Evolutionary conservation across 371 early-diverging fungal species (phyloP), one percentile per base, ranked within the genome.

Genomic region (Rhizopus sp.): DNA sequence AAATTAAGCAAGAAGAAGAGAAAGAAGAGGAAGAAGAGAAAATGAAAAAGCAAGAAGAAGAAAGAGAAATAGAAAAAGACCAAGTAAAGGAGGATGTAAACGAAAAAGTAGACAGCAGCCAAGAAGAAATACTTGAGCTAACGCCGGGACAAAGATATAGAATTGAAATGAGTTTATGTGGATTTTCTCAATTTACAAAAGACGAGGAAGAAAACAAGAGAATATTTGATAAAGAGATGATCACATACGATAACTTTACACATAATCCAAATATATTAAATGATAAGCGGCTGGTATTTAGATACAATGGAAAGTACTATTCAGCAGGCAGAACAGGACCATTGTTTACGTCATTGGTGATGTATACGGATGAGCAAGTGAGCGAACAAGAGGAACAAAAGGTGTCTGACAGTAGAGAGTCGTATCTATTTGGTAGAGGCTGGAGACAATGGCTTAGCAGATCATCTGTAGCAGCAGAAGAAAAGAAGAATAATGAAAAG

Each of bases 211-310:
- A 75, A 17, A 86, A 88, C 46, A 85, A 71, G 10, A 65, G 61
- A 2, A 35, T 85, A 0, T 94, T 95, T 66, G 58, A 75, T 10
- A 63, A 82, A 31, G 72, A 86, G 44, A 70, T 70, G 38, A 67
- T 88, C 16, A 68, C 83, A 1, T 92, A 82, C 54, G 84, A 85
- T 9, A 63, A 75, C 1, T 90, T 92, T 66, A 65, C 73, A 8
- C 73, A 80, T 35, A 86, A 87, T 45, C 89, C 93, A 1, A 75
- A 78, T 29, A 32, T 92, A 5, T 53, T 92, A 17, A 79, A 79
- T 38, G 85, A 90, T 55, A 82, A 84, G 16, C 62, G 75, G 15
- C 68, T 92, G 7, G 87, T 93, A 8, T 77, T 91, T 53, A 78
- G 85, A 32, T 78, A 89, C 55, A 71, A 85, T 41, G 80, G 78